Base-by-base conservation (phyloP, 139 green algal species). In the Ostreobium quekettii region DNA sequence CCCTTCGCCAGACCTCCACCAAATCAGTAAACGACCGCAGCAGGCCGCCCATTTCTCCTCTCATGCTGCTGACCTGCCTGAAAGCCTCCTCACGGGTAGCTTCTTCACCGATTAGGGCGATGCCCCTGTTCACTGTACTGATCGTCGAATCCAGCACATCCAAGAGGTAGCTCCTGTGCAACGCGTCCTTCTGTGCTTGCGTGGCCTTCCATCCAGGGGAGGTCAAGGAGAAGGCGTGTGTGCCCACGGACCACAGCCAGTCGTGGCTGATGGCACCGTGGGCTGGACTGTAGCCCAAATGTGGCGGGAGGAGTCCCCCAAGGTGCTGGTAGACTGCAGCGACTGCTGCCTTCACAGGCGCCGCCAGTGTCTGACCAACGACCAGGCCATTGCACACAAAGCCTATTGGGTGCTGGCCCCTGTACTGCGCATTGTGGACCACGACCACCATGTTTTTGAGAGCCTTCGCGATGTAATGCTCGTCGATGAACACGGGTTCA, bases 361-460 rank as follows among this genome's bases (percentile, higher is more conserved):
- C 61, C 26, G 61, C 15, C 4, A 68, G 36, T 6, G 8, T 57
- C 8, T 53, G 35, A 31, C 61, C 61, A 15, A 56, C 26, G 7
- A 84, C 67, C 31, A 56, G 32, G 37, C 76, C 76, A 39, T 80
- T 80, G 70, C 84, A 90, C 64, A 79, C 81, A 67, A 89, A 75
- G 53, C 75, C 80, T 35, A 74, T 82, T 19, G 79, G 75, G 63
- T 82, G 78, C 67, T 90, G 76, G 63, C 83, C 76, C 71, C 72
- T 76, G 59, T 60, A 15, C 8, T 70, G 71, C 36, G 66, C 49
- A 64, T 87, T 87, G 7, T 72, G 36, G 29, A 87, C 76, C 15
- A 85, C 81, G 24, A 90, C 31, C 6, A 89, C 64, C 80, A 90
- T 86, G 71, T 89, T 71, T 32, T 82, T 72, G 35, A 90, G 71